Evolutionary conservation across 495 filamentous ascomycete genomes (phyloP), one percentile per base, ranked within the genome.

Genomic region (Xeromyces bisporus): DNA sequence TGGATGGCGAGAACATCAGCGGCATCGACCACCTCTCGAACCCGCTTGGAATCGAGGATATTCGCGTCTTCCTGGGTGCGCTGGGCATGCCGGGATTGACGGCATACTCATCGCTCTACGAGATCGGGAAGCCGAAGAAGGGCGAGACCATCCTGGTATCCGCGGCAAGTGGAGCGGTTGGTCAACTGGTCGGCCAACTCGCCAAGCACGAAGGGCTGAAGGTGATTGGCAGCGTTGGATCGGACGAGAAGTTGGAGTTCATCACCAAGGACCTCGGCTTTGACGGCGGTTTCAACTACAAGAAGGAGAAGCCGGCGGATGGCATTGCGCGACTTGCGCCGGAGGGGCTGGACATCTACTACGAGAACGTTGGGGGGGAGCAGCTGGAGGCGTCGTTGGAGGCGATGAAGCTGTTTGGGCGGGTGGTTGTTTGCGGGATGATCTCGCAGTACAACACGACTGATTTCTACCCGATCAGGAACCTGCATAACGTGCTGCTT

Each of bases 311-410:
- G 41, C 62, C 76, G 11, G 43, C 43, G 1, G 75, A 80, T 28
- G 87, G 84, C 1, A 58, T 93, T 29, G 53, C 60, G 39, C 66
- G 81, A 39, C 56, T 92, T 26, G 80, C 78, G 4, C 86, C 84
- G 0, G 46, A 87, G 17, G 87, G 86, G 7, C 66, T 94, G 28
- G 83, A 93, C 46, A 92, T 96, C 49, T 93, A 93, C 59, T 96
- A 76, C 42, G 86, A 96, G 52, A 93, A 93, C 39, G 86, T 96
- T 12, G 86, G 86, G 6, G 86, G 85, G 6, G 82, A 87, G 58
- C 76, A 83, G 40, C 60, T 93, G 21, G 78, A 85, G 38, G 84
- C 82, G 14, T 69, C 78, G 0, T 44, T 96, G 6, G 60, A 69
- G 7, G 60, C 59, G 16, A 57, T 91, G 56, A 92, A 83, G 28